phyloP scores from a whole-genome alignment of 148 eudicot genomes.

The Pharnaceum exiguum region DNA sequence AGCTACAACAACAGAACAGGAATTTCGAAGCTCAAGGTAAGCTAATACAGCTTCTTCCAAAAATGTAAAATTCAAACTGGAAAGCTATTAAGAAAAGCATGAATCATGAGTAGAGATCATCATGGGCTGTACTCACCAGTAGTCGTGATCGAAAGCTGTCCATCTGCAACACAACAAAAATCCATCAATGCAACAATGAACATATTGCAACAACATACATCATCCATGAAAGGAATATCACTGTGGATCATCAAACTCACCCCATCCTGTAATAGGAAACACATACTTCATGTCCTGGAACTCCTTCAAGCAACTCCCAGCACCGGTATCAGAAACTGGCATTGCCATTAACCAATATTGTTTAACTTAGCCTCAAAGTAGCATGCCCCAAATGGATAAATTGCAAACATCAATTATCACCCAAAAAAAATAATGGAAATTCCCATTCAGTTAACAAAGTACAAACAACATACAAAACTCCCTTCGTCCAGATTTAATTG shows the following conservation, averaged over 20 bases:
- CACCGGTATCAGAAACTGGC: slow-evolving; percentile 84
- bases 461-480: no score
- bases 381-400: no score
- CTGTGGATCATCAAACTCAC: slow-evolving; percentile 25
- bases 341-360: slow-evolving; percentile 13
- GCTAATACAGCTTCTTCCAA: background rate
- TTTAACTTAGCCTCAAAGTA: no score
- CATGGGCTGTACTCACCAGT: slow-evolving; percentile 52
- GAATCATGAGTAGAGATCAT: background rate
- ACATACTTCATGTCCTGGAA: slow-evolving; percentile 39
- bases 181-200: slow-evolving; percentile 4
- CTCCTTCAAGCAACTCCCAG: slow-evolving; percentile 67
- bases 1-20: background rate
- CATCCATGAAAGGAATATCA: background rate
- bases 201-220: no score
- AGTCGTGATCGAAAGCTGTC: slow-evolving; percentile 61
- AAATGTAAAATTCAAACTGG: background rate
- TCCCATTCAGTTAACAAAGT: no score
- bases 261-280: slow-evolving; percentile 34
- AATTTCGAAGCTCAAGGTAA: background rate
- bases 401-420: no score
- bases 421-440: no score
- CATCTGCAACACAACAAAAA: slow-evolving; percentile 58
- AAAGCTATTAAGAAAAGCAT: background rate
- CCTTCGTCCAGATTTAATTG: no score